These are phyloP conservation scores for Calonectria naviculata DNA, from an alignment of 2,329 filamentous ascomycete species.

Conservation along the genomic window DNA sequence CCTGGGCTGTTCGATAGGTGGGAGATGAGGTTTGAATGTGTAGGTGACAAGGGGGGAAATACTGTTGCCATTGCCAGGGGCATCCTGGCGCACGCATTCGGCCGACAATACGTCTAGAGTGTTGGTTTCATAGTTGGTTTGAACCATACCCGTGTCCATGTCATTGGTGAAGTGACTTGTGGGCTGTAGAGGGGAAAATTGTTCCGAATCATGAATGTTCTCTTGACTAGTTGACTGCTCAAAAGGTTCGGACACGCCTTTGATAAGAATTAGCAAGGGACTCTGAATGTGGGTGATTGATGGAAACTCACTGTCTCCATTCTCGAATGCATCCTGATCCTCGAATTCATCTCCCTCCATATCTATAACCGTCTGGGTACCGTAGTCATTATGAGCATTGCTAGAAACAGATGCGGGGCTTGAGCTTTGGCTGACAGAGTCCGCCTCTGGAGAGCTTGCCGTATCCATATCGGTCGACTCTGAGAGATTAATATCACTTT, in stretches of 20 bases:
- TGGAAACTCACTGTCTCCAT: slow-evolving; percentile 24
- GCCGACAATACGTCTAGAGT: background rate
- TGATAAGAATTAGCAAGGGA: slow-evolving; percentile 22
- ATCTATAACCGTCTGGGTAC: background rate
- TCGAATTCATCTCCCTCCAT: slow-evolving; percentile 27
- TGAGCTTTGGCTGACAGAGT: slow-evolving; percentile 16
- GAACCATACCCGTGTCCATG: background rate
- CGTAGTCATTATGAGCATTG: background rate
- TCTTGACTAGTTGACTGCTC: background rate
- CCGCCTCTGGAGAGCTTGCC: slow-evolving; percentile 17
- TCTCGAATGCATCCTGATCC: slow-evolving; percentile 38
- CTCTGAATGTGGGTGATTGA: background rate
- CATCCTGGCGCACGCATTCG: background rate
- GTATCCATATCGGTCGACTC: slow-evolving; percentile 33
- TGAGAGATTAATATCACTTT: slow-evolving; percentile 15
- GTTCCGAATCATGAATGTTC: background rate
- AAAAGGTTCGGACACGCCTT: slow-evolving; percentile 12
- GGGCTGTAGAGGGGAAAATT: background rate
- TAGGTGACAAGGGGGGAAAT: background rate
- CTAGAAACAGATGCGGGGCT: background rate
- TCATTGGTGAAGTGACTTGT: background rate
- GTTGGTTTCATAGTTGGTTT: background rate
- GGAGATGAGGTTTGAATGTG: slow-evolving; percentile 4
- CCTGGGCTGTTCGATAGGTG: slow-evolving; percentile 15
- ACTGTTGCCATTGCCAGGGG: background rate